A percentile compares a stretch with the other conserved stretches of the same genome.
Conservation (phyloP, 768 basidiomycete species). For the Russula lepida region DNA sequence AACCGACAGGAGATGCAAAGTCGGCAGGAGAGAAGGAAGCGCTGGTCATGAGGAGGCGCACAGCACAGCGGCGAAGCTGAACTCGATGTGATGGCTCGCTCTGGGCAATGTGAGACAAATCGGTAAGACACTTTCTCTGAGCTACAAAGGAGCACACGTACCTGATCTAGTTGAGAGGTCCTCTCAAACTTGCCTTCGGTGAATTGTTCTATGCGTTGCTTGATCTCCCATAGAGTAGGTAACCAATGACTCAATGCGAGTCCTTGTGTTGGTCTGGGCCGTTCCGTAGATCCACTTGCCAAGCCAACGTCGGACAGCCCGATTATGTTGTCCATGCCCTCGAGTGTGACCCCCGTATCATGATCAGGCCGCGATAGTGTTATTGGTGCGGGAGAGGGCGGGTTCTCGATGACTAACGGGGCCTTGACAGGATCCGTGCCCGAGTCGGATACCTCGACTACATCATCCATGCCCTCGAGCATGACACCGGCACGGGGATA, state of each 20-base stretch:
- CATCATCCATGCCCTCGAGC: not conserved
- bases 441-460: too few species aligned
- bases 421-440: not conserved
- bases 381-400: not conserved
- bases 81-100: not conserved
- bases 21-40: conserved; percentile 7
- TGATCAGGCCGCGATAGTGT: not conserved
- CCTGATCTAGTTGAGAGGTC: not conserved
- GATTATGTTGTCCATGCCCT: not conserved
- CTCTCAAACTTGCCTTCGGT: not conserved
- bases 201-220: not conserved
- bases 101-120: not conserved
- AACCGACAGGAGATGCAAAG: conserved; percentile 7
- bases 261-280: not conserved
- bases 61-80: not conserved
- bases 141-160: not conserved
- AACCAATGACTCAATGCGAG: not conserved
- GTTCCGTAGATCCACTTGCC: not conserved
- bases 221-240: conserved; percentile 5
- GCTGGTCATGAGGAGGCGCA: conserved; percentile 8
- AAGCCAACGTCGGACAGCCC: too few species aligned
- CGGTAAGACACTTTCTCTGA: not conserved
- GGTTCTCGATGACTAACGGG: not conserved
- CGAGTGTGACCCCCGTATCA: not conserved
- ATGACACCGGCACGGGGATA: not conserved